Conservation (phyloP, 371 early-diverging fungal genomes). For the Mucor mucedo region DNA sequence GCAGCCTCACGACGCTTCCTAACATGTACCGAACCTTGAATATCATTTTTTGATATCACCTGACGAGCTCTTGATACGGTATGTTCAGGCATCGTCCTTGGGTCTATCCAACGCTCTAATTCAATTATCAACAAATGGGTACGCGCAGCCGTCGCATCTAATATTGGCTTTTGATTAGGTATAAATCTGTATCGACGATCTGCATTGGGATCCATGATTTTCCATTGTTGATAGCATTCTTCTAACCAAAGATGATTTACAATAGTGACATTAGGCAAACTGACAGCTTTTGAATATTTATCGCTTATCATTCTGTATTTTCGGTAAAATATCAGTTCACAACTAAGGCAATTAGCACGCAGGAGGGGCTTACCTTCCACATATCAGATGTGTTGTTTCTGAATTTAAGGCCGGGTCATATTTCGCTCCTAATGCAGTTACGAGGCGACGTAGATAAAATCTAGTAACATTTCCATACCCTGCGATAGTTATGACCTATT, state of each 20-base stretch:
- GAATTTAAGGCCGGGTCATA: conserved; percentile 4
- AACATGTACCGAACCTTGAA: background rate
- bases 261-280: conserved; percentile 63
- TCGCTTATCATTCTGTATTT: conserved; percentile 15
- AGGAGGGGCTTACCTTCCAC: conserved; percentile 34
- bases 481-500: conserved; percentile 60
- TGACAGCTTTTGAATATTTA: conserved; percentile 66
- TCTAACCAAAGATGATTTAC: conserved; percentile 94
- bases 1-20: conserved; percentile 58
- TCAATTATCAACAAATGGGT: conserved; percentile 29
- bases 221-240: conserved; percentile 71
- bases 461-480: conserved; percentile 73
- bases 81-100: background rate
- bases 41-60: background rate
- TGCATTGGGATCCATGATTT: conserved; percentile 47
- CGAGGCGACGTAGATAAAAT: conserved; percentile 71
- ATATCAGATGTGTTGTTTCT: conserved; percentile 74
- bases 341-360: background rate
- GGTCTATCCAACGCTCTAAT: background rate
- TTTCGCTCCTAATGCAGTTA: conserved; percentile 64
- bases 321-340: background rate
- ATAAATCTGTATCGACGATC: conserved; percentile 61
- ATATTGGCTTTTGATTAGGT: conserved; percentile 33
- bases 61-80: background rate
- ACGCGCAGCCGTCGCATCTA: conserved; percentile 37